Evolutionary conservation across 1,284 basidiomycete species (phyloP), one percentile per base, ranked within the genome.

Genomic region (Cryptococcus sp.): DNA sequence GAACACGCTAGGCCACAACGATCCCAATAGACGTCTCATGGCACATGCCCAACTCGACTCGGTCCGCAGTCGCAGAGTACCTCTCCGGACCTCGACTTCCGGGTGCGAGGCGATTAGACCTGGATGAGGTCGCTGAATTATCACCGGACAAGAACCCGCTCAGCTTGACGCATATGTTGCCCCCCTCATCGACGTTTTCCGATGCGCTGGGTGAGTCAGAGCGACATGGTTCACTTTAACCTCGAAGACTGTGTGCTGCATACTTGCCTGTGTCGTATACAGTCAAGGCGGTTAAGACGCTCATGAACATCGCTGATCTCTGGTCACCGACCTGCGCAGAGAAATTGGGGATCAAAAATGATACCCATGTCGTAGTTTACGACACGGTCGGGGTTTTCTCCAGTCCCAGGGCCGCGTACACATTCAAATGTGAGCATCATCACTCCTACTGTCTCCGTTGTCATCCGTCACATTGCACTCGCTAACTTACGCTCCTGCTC

Each of bases 91-190:
- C 78, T 1, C 85, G 89, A 41, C 84, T 98, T 39, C 89, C 88
- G 5, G 82, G 83, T 6, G 86, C 93, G 0, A 85, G 83, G 30
- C 91, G 88, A 70, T 84, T 94, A 68, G 88, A 96, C 75, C 82
- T 97, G 40, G 94, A 95, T 76, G 82, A 85, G 50, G 73, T 83
- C 16, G 80, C 82, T 22, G 71, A 75, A 47, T 64, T 65, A 61
- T 55, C 63, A 15, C 60, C 61, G 60, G 62, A 65, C 16, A 88
- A 71, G 81, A 86, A 69, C 64, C 75, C 73, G 8, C 82, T 93
- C 5, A 88, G 88, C 15, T 81, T 98, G 19, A 89, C 89, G 68
- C 94, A 98, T 79, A 98, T 98, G 93, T 88, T 98, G 84, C 95
- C 95, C 4, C 79, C 82, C 19, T 81, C 80, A 30, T 81, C 84